These are phyloP conservation scores for Crucihimalaya himalaica DNA, from an alignment of 345 rosid genomes.

Conservation along the genomic window DNA sequence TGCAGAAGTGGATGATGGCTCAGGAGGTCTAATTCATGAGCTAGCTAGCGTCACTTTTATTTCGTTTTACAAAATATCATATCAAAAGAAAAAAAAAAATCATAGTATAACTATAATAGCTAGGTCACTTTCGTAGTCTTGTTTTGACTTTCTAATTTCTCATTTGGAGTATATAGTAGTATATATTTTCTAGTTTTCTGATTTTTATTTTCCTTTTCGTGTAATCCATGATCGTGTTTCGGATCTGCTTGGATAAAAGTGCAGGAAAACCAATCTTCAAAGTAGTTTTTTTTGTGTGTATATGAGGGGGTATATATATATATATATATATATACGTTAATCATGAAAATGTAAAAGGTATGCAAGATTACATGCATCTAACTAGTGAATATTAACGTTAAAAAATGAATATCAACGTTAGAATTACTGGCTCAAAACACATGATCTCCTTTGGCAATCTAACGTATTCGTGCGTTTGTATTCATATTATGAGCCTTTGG, in stretches of 20 bases:
- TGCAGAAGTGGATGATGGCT: conserved; percentile 50
- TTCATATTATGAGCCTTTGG: background rate
- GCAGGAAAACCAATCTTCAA: conserved; percentile 19
- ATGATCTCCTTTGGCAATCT: background rate
- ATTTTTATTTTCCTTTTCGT: background rate
- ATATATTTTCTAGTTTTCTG: conserved; percentile 9
- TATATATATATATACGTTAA: background rate
- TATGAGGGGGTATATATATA: background rate
- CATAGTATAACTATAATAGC: background rate
- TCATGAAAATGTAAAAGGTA: background rate
- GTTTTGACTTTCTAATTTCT: conserved; percentile 27
- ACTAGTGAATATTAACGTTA: background rate
- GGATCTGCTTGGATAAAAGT: conserved; percentile 30
- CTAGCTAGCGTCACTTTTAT: background rate
- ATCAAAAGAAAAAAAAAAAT: background rate
- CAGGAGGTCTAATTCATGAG: conserved; percentile 26
- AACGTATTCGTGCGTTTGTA: background rate
- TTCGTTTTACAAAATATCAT: conserved; percentile 5
- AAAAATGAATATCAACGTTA: background rate
- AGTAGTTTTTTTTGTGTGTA: background rate
- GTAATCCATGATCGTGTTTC: conserved; percentile 31
- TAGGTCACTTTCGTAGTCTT: conserved; percentile 29
- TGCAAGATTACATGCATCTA: background rate
- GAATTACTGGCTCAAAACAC: conserved; percentile 7
- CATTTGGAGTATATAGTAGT: background rate